A percentile compares a stretch with the other conserved stretches of the same genome.
Evolutionary conservation across 305 asterid genomes (phyloP).

Genomic region (Fraxinus floribunda): DNA sequence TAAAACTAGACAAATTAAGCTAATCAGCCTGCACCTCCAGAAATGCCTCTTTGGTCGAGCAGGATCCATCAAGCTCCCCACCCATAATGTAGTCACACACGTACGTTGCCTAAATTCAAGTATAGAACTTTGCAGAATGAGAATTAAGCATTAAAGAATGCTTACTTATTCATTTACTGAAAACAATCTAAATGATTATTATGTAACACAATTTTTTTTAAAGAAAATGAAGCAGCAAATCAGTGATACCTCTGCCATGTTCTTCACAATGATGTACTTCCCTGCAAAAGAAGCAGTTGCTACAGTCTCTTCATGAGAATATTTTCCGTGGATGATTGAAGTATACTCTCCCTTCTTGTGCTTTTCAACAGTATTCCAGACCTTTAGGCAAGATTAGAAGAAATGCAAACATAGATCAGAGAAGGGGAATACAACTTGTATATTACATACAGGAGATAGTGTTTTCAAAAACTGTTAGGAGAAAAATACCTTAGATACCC

Average conservation of each 20-base stretch:
- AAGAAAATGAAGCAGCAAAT: conserved; percentile 13
- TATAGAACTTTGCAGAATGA: background rate
- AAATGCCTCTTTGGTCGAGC: conserved; percentile 93
- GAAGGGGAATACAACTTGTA: conserved; percentile 15
- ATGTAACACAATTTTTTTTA: background rate
- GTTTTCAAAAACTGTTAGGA: background rate
- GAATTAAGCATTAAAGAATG: background rate
- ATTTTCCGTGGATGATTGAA: conserved; percentile 94
- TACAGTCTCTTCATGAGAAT: conserved; percentile 87
- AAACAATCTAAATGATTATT: conserved; percentile 7
- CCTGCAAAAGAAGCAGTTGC: conserved; percentile 99
- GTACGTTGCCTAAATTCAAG: conserved; percentile 46
- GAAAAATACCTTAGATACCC: conserved; percentile 85
- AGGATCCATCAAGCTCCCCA: conserved; percentile 90
- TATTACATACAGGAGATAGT: conserved; percentile 2
- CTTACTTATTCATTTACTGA: background rate
- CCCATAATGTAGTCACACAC: conserved; percentile 81
- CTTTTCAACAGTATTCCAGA: conserved; percentile 92
- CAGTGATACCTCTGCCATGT: conserved; percentile 75
- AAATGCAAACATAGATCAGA: background rate
- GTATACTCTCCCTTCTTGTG: conserved; percentile 97
- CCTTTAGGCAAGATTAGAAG: conserved; percentile 38
- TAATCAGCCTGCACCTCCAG: conserved; percentile 56
- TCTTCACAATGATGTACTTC: conserved; percentile 79
- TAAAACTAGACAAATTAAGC: conserved; percentile 5